Evolutionary conservation across 2,329 filamentous ascomycete species (phyloP).

Genomic region (Aspergillus fumigatus): DNA sequence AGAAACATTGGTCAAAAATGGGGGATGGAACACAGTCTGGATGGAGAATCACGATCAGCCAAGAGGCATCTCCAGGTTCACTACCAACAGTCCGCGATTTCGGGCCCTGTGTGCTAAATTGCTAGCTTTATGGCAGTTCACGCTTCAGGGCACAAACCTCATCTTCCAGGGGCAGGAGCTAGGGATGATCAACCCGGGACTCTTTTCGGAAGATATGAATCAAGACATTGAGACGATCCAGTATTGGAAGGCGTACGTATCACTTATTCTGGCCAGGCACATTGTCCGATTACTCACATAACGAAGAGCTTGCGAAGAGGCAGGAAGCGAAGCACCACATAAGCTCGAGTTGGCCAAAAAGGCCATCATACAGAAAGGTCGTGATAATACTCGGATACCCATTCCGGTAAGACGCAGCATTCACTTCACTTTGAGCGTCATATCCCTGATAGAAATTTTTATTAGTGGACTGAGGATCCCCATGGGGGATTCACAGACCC

Average conservation of each 20-base stretch:
- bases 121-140: slow-evolving; percentile 44
- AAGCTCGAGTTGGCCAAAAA: slow-evolving; percentile 21
- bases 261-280: neutral
- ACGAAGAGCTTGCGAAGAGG: slow-evolving; percentile 15
- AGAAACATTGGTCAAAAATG: slow-evolving; percentile 46
- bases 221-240: slow-evolving; percentile 50
- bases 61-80: slow-evolving; percentile 23
- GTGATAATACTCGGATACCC: slow-evolving; percentile 28
- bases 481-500: slow-evolving; percentile 14
- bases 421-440: neutral
- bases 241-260: slow-evolving; percentile 41
- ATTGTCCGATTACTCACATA: neutral
- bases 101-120: slow-evolving; percentile 13
- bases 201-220: slow-evolving; percentile 45
- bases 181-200: slow-evolving; percentile 46
- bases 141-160: slow-evolving; percentile 50
- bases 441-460: neutral
- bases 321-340: slow-evolving; percentile 13
- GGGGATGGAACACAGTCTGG: slow-evolving; percentile 58
- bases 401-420: slow-evolving; percentile 13
- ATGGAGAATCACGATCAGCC: slow-evolving; percentile 60
- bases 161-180: slow-evolving; percentile 51
- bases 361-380: slow-evolving; percentile 25
- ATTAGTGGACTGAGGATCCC: slow-evolving; percentile 13
- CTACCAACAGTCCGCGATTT: slow-evolving; percentile 36